These are phyloP conservation scores for Penicillium sp. DNA, from an alignment of 2,329 filamentous ascomycete genomes.

Conservation along the genomic window DNA sequence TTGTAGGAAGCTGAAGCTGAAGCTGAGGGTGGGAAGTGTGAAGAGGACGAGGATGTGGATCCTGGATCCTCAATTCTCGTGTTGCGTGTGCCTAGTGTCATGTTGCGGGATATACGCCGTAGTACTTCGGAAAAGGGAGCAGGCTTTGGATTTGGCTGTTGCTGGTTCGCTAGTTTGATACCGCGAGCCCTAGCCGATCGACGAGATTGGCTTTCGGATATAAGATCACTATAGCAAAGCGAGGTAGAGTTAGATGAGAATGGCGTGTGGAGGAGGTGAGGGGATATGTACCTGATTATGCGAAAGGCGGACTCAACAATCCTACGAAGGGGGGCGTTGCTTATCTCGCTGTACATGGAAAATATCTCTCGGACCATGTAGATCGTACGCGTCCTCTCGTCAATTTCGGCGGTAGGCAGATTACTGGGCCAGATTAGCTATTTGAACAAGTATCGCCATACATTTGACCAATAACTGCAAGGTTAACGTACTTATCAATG, in stretches of 20 bases:
- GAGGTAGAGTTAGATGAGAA: not conserved
- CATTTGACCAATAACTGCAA: not conserved
- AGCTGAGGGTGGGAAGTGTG: not conserved
- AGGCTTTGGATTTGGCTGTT: not conserved
- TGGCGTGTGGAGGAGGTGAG: not conserved
- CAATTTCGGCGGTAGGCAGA: not conserved
- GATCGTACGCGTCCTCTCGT: not conserved
- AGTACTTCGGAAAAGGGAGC: not conserved
- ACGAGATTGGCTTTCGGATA: constrained; percentile 1
- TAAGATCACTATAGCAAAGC: not conserved
- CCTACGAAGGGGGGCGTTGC: not conserved
- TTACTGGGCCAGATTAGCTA: not conserved
- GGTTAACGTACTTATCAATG: not conserved
- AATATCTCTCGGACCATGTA: not conserved
- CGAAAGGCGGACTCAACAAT: constrained; percentile 1
- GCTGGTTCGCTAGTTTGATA: not conserved
- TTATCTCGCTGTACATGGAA: not conserved
- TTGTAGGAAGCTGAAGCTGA: not conserved
- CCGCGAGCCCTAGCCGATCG: not conserved
- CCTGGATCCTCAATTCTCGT: not conserved
- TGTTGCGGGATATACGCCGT: constrained; percentile 1
- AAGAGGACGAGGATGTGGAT: not conserved
- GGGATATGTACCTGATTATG: not conserved
- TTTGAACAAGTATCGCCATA: not conserved
- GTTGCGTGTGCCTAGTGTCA: not conserved